Evolutionary conservation across 805 yeast species (phyloP), one percentile per base, ranked within the genome.

Genomic region (Starmerella tilneyi): DNA sequence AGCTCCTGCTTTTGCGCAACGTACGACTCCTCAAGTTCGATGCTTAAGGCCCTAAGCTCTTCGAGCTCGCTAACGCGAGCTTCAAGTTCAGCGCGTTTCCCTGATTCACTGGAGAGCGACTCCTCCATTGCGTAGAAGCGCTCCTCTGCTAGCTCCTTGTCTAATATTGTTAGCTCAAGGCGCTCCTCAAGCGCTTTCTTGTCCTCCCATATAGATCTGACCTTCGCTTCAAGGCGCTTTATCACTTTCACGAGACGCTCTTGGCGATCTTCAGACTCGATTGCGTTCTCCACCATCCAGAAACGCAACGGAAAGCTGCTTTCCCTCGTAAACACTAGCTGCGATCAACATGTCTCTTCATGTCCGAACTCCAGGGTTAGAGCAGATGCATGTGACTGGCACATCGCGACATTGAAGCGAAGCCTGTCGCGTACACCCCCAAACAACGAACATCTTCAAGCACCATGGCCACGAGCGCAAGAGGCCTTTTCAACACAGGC

Each of bases 111-210:
- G 4, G 19, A 27, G 3, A 34, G 28, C 5, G 38, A 16, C 13
- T 17, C 7, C 22, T 34, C 28, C 28, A 22, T 7, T 11, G 41
- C 30, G n/a, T 59, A 63, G 5, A 61, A 61, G 47, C 62, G 55
- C 48, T 65, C 69, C 40, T 63, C 67, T 3, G 66, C 65, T 45
- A 65, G 54, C 46, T 65, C 68, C 30, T 51, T 47, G 37, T 65
- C 70, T 2, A 65, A 52, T 8, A 56, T 50, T 3, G 61, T 58
- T 22, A 62, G 47, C 45, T 64, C 68, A 16, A 59, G 38, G 9
- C 26, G 38, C 43, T 50, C 49, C 13, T 9, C 20, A 7, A 46
- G 48, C 19, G 27, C 29, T 5, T 44, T 46, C 31, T 53, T 56
- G 16, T 61, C 64, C 11, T 56, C 54, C 45, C 55, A 28, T 27